Base-by-base conservation (phyloP, 371 early-diverging fungal genomes). In the Mucor plumbeus region DNA sequence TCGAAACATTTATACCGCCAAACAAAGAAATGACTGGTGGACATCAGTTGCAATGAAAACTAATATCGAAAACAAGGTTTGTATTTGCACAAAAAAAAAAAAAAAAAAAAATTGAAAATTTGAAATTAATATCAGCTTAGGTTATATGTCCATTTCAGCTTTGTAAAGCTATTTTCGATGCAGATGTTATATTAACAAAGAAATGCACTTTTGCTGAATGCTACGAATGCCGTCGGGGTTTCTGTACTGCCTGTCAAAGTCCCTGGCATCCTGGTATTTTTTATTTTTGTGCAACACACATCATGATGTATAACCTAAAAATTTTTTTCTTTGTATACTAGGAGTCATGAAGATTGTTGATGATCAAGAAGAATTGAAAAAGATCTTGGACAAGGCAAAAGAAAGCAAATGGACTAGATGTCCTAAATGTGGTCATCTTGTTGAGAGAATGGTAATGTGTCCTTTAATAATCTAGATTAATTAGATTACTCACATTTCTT, bases 221-320 rank as follows among this genome's bases (percentile, higher is more conserved):
- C n/a, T 72, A 64, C 33, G 67, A 67, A 31, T 72, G 72, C 21
- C 64, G 43, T 40, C 60, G 57, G 15, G 72, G 68, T 11, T 67
- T 72, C 38, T 72, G 72, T 39, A 48, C 64, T 4, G 64, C 68
- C 31, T 72, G 72, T 44, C 67, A 64, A 36, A 61, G 9, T 8
- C 9, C 39, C 7, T 72, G 72, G 72, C 72, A 72, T 64, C 72
- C 72, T 38, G 72, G 72, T 72, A 64, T 38, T 14, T 13, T 50
- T 59, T 19, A n/a, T 31, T 39, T 44, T 26, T 59, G 38, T 63
- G 53, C 50, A 44, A 59, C 54, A 63, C 21, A 26, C 5, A 57
- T 35, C 5, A 5, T 39, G 11, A 53, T 48, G 4, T 9, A 40
- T 61, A 17, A 34, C 53, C 26, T 34, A 33, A 56, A 14, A 38